Evolutionary conservation across 768 basidiomycete species (phyloP).

Genomic region (Leccinum barrowsii): DNA sequence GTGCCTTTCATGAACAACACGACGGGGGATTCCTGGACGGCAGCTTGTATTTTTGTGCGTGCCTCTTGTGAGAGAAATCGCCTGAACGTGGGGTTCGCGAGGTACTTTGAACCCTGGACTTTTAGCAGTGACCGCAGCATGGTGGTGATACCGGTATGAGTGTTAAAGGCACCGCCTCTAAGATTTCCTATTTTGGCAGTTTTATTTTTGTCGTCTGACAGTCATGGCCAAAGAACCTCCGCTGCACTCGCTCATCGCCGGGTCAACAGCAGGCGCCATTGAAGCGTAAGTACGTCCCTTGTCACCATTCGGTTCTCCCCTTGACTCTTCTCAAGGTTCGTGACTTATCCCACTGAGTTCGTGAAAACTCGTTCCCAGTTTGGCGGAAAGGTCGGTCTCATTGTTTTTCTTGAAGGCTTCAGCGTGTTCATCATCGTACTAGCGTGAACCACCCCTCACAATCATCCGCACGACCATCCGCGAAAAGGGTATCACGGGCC

Average conservation of each 20-base stretch:
- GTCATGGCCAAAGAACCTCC: conserved; percentile 64
- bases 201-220: not conserved
- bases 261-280: conserved; percentile 86
- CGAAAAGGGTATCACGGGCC: conserved; percentile 71
- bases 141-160: not conserved
- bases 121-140: not conserved
- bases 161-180: not conserved
- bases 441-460: conserved; percentile 67
- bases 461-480: conserved; percentile 74
- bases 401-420: not conserved
- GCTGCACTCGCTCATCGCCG: conserved; percentile 82
- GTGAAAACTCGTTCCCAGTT: conserved; percentile 96
- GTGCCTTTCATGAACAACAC: conserved; percentile 99
- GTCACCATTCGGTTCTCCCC: not conserved
- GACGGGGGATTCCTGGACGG: conserved; percentile 71
- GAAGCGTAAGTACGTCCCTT: conserved; percentile 70
- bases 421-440: not conserved
- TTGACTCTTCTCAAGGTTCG: conserved; percentile 50
- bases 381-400: conserved; percentile 57
- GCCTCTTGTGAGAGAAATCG: conserved; percentile 63
- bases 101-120: not conserved
- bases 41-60: conserved; percentile 63
- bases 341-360: conserved; percentile 88
- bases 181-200: not conserved
- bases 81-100: conserved; percentile 12